A percentile compares a stretch with the other conserved stretches of the same genome.
phyloP scores from a whole-genome alignment of 1,284 basidiomycete species.

The Heterobasidion occidentale region DNA sequence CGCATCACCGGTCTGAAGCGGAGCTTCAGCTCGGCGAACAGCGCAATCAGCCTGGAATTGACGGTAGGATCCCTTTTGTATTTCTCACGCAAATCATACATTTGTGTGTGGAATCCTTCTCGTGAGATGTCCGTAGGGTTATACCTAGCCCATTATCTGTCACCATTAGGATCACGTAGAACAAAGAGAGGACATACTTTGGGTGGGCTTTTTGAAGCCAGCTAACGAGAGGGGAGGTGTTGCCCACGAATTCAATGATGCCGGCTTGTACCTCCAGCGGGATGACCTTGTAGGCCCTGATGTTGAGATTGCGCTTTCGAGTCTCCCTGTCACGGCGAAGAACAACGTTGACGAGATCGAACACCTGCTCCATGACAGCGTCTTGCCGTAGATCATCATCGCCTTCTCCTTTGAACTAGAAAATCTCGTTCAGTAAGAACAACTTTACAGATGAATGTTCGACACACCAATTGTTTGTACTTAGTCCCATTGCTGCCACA shows the following conservation, averaged over 20 bases:
- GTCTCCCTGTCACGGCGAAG: constrained; percentile 73
- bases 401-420: constrained; percentile 86
- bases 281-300: constrained; percentile 86
- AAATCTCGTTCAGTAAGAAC: not conserved
- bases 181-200: constrained; percentile 28
- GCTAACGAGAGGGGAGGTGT: constrained; percentile 61
- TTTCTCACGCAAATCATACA: constrained; percentile 8
- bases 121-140: constrained; percentile 5
- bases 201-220: constrained; percentile 63
- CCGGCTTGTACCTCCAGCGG: constrained; percentile 81
- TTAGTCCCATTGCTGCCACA: constrained; percentile 58
- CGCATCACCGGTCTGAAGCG: constrained; percentile 85
- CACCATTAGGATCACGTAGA: not conserved
- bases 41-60: constrained; percentile 29
- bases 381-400: constrained; percentile 93
- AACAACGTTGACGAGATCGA: constrained; percentile 82
- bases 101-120: constrained; percentile 2
- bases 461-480: constrained; percentile 78
- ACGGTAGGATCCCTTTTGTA: constrained; percentile 10
- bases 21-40: constrained; percentile 47
- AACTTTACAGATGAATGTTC: not conserved
- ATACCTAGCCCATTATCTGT: constrained; percentile 5
- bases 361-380: constrained; percentile 98
- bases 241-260: constrained; percentile 85
- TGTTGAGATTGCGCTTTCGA: constrained; percentile 60